Percentiles rank a stretch among this genome's conserved stretches.
Conservation (phyloP, 257 asterid genomes). For the Solanum arcanum region DNA sequence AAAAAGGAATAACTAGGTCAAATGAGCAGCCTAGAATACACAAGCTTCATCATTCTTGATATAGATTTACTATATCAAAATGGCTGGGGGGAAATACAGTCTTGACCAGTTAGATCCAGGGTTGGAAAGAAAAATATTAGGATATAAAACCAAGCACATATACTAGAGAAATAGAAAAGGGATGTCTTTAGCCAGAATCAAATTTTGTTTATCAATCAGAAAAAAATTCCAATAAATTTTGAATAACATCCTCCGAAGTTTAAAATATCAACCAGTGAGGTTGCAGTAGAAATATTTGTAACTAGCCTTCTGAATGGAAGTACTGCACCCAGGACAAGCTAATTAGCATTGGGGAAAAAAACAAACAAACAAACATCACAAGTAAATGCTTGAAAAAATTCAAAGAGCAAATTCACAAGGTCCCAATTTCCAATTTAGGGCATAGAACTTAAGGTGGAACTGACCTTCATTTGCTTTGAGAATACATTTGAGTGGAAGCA, state of each 20-base stretch:
- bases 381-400: not conserved
- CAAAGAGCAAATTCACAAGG: not conserved
- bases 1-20: not conserved
- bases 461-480: conserved; percentile 89
- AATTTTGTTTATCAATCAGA: not conserved
- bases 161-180: not conserved
- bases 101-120: not conserved
- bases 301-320: not conserved
- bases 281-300: not conserved
- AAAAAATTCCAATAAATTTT: not conserved
- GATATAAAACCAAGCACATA: not conserved
- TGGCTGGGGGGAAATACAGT: not conserved
- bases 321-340: not conserved
- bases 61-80: not conserved
- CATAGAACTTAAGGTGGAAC: not conserved
- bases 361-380: not conserved
- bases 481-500: conserved; percentile 95
- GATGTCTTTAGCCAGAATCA: not conserved
- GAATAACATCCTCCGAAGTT: not conserved
- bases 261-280: not conserved
- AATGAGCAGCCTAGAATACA: not conserved
- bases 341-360: not conserved
- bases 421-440: not conserved
- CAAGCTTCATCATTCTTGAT: not conserved
- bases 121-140: not conserved